phyloP scores from a whole-genome alignment of 805 yeast genomes.

The Clavispora carvajalis region DNA sequence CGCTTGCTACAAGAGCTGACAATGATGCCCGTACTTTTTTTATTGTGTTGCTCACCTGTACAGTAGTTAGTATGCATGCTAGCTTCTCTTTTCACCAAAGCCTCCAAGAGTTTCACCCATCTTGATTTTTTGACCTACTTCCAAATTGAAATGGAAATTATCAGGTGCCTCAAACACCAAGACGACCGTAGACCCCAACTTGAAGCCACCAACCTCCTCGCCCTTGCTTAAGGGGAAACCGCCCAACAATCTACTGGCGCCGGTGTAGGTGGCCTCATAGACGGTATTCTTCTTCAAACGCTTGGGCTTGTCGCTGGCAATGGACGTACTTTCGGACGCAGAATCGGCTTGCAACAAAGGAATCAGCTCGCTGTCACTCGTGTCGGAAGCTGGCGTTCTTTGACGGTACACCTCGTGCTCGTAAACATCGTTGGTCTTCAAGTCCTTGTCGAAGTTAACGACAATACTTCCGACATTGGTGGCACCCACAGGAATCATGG shows the following conservation, averaged over 20 bases:
- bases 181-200: constrained; percentile 94
- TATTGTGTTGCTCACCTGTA: background rate
- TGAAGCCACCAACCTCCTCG: constrained; percentile 95
- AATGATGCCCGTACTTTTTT: too few relatives aligned
- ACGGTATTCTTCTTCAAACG: constrained; percentile 69
- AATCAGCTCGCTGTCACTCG: constrained; percentile 21
- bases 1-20: too few relatives aligned
- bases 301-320: constrained; percentile 15
- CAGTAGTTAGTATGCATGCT: background rate
- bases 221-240: constrained; percentile 91
- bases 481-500: constrained; percentile 99
- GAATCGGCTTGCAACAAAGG: constrained; percentile 22
- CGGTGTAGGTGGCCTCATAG: constrained; percentile 87
- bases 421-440: constrained; percentile 74
- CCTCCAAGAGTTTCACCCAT: constrained; percentile 80
- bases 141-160: constrained; percentile 62
- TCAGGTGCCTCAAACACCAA: constrained; percentile 94
- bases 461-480: constrained; percentile 96
- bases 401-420: constrained; percentile 40
- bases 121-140: constrained; percentile 70
- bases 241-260: constrained; percentile 68
- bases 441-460: constrained; percentile 84
- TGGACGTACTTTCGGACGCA: constrained; percentile 3
- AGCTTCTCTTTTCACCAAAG: constrained; percentile 11
- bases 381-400: constrained; percentile 11